Conservation (phyloP, 768 basidiomycete genomes). For the Leccinum uliginosum region DNA sequence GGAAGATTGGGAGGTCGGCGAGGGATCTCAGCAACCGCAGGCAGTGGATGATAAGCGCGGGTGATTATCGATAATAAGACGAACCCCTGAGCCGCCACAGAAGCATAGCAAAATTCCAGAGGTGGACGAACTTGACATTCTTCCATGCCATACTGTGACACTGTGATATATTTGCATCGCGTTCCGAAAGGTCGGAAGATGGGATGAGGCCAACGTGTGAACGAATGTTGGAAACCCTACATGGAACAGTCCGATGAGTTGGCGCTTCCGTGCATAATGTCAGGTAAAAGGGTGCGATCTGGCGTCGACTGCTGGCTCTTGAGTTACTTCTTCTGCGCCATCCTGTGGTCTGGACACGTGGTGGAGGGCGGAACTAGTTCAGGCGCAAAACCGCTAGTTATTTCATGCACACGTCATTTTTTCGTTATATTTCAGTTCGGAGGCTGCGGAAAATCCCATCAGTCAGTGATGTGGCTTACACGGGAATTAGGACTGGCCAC, state of each 20-base stretch:
- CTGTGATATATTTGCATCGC: constrained; percentile 13
- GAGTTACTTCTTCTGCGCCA: constrained; percentile 3
- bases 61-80: constrained; percentile 23
- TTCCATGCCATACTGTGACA: constrained; percentile 19
- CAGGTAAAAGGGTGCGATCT: background rate
- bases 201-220: constrained; percentile 16
- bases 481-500: constrained; percentile 21
- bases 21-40: constrained; percentile 2
- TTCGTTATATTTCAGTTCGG: constrained; percentile 3
- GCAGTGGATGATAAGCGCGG: constrained; percentile 18
- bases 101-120: constrained; percentile 23
- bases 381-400: constrained; percentile 10
- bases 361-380: constrained; percentile 1
- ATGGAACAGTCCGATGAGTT: background rate
- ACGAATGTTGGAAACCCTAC: constrained; percentile 10
- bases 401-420: constrained; percentile 10
- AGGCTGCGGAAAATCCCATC: constrained; percentile 6
- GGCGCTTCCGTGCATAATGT: background rate
- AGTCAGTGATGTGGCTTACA: background rate
- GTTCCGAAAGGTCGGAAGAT: constrained; percentile 10
- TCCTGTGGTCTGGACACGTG: background rate
- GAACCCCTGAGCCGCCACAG: constrained; percentile 23
- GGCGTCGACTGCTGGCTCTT: background rate
- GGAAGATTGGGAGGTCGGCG: background rate
- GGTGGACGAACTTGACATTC: constrained; percentile 14